Percentiles rank a stretch among this genome's conserved stretches.
Evolutionary conservation across 148 eudicot genomes (phyloP).

Genomic region (Rhododendron henanense): DNA sequence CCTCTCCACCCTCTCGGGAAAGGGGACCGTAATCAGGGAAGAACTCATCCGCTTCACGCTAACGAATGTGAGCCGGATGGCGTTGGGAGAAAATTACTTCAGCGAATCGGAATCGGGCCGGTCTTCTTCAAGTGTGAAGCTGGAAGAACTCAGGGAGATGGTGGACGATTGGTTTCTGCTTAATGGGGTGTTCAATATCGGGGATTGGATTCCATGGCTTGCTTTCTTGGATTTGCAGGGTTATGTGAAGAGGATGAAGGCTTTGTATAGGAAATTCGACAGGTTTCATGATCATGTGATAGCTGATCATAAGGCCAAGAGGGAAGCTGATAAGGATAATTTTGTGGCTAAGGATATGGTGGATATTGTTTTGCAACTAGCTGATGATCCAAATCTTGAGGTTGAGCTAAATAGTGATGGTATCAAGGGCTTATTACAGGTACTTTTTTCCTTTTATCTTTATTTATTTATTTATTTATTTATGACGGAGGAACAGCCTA

Average conservation of each 20-base stretch:
- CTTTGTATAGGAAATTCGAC: too few species aligned
- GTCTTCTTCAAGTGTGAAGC: not conserved
- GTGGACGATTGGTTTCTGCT: not conserved
- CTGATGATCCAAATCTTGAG: not conserved
- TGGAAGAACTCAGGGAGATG: not conserved
- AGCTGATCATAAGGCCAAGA: not conserved
- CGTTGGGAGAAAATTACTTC: not conserved
- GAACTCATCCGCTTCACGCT: not conserved
- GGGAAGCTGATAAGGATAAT: not conserved
- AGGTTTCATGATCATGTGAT: not conserved
- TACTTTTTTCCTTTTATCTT: not conserved
- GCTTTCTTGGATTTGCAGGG: conserved; percentile 4
- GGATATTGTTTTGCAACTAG: not conserved
- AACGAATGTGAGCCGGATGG: not conserved
- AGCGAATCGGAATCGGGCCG: not conserved
- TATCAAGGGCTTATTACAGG: conserved; percentile 5
- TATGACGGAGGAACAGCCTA: too few species aligned
- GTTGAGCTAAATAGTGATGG: not conserved
- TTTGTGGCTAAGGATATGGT: not conserved
- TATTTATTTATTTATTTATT: too few species aligned
- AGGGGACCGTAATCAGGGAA: not conserved
- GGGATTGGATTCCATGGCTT: conserved; percentile 3
- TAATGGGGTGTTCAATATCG: not conserved
- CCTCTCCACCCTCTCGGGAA: not conserved
- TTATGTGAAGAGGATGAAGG: conserved; percentile 3